phyloP scores from a whole-genome alignment of 2,329 filamentous ascomycete genomes.

The Alternaria solani region DNA sequence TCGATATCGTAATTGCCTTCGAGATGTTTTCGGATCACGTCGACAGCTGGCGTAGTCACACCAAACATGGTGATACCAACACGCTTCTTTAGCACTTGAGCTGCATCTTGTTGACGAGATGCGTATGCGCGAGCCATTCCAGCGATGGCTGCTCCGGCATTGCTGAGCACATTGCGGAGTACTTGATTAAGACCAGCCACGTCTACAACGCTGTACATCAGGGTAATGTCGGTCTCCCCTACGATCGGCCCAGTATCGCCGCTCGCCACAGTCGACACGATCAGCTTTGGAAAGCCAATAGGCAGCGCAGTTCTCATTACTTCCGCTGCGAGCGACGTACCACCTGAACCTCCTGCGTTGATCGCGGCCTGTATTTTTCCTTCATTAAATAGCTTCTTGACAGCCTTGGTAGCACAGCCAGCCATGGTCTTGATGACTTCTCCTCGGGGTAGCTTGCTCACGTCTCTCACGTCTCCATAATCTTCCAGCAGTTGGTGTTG shows the following conservation, averaged over 20 bases:
- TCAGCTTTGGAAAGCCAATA: constrained; percentile 73
- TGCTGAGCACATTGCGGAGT: constrained; percentile 65
- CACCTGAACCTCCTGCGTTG: constrained; percentile 68
- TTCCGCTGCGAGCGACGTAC: constrained; percentile 66
- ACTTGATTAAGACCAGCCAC: constrained; percentile 71
- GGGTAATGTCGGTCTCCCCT: constrained; percentile 71
- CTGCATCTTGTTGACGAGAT: neutral
- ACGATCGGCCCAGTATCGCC: constrained; percentile 71
- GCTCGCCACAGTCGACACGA: constrained; percentile 74
- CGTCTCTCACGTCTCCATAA: constrained; percentile 36
- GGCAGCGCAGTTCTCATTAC: constrained; percentile 69
- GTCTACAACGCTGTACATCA: constrained; percentile 77
- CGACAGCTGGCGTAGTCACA: constrained; percentile 73
- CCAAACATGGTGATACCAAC: constrained; percentile 78
- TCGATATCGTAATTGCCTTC: constrained; percentile 56
- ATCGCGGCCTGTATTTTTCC: constrained; percentile 64
- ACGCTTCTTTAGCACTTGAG: constrained; percentile 50
- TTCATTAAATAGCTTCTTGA: constrained; percentile 52
- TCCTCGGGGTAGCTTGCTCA: constrained; percentile 57
- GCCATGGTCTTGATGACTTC: constrained; percentile 67
- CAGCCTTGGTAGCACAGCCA: constrained; percentile 54
- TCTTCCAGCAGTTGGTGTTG: constrained; percentile 54
- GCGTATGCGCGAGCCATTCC: constrained; percentile 64
- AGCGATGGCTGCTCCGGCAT: constrained; percentile 68
- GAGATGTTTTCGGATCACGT: constrained; percentile 62